Evolutionary conservation across 352 stramenopile species (phyloP).

Genomic region (Globisporangium splendens): DNA sequence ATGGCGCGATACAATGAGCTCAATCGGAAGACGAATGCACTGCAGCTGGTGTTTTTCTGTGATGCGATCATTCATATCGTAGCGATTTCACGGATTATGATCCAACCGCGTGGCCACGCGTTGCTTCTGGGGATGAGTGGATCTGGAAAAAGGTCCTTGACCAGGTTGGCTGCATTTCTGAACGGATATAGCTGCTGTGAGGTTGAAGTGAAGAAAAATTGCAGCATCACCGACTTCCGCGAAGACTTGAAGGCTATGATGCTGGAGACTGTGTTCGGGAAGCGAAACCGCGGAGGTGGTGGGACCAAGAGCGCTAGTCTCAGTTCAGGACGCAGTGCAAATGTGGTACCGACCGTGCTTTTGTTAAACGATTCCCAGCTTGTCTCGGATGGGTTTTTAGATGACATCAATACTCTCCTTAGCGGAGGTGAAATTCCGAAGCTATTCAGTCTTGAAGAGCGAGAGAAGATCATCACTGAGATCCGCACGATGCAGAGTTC

Average conservation of each 20-base stretch:
- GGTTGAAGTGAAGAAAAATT: conserved; percentile 87
- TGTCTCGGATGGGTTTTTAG: conserved; percentile 78
- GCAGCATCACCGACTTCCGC: conserved; percentile 78
- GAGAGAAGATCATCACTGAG: conserved; percentile 72
- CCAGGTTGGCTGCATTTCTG: conserved; percentile 73
- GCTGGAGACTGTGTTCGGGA: conserved; percentile 38
- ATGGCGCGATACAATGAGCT: conserved; percentile 46
- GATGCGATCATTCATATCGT: conserved; percentile 85
- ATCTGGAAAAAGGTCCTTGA: conserved; percentile 79
- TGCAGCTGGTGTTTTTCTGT: conserved; percentile 78
- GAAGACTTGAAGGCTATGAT: conserved; percentile 83
- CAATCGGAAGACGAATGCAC: conserved; percentile 8
- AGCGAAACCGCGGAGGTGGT: conserved; percentile 2
- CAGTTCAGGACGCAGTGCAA: background rate
- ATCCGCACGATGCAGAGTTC: conserved; percentile 35
- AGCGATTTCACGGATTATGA: conserved; percentile 77
- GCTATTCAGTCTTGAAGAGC: conserved; percentile 82
- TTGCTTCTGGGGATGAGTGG: conserved; percentile 88
- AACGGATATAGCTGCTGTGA: conserved; percentile 69
- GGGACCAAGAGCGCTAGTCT: background rate
- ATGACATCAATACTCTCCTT: conserved; percentile 89
- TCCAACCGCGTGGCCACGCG: conserved; percentile 81
- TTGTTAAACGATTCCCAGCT: conserved; percentile 84
- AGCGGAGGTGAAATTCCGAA: conserved; percentile 85
- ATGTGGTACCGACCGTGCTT: conserved; percentile 47